Percentiles rank a stretch among this genome's conserved stretches.
These are phyloP conservation scores for Camelina laxa DNA, from an alignment of 345 rosid genomes.

Conservation along the genomic window DNA sequence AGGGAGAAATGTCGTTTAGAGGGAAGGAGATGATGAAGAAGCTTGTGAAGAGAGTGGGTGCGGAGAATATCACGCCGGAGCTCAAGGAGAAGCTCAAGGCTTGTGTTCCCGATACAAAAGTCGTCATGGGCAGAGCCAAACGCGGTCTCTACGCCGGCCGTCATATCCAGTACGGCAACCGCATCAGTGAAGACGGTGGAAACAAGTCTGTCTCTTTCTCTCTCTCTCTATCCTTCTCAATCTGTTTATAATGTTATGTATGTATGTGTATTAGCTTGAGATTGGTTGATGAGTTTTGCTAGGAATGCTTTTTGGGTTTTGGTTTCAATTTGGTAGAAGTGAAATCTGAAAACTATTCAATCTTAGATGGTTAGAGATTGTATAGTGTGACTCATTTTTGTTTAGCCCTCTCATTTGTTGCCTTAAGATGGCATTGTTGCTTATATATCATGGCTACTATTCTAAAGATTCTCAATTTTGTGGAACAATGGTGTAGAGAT, in stretches of 20 bases:
- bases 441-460: background rate
- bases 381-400: background rate
- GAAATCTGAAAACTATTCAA: background rate
- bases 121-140: constrained; percentile 84
- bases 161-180: constrained; percentile 91
- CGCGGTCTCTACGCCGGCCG: constrained; percentile 91
- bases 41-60: constrained; percentile 73
- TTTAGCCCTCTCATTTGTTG: background rate
- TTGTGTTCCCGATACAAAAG: constrained; percentile 68
- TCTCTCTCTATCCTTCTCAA: background rate
- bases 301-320: constrained; percentile 1
- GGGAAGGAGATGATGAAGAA: constrained; percentile 93
- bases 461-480: background rate
- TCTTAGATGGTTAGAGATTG: background rate
- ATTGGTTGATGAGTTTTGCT: background rate
- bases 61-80: constrained; percentile 62
- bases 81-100: constrained; percentile 67
- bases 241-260: background rate
- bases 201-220: constrained; percentile 61
- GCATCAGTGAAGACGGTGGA: constrained; percentile 90
- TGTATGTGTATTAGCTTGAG: background rate
- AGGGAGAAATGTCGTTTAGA: constrained; percentile 68
- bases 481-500: constrained; percentile 3
- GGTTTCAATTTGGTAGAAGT: background rate
- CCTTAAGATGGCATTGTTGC: background rate